Base-by-base conservation (phyloP, 495 filamentous ascomycete genomes). In the Melanomma pulvis-pyrius region DNA sequence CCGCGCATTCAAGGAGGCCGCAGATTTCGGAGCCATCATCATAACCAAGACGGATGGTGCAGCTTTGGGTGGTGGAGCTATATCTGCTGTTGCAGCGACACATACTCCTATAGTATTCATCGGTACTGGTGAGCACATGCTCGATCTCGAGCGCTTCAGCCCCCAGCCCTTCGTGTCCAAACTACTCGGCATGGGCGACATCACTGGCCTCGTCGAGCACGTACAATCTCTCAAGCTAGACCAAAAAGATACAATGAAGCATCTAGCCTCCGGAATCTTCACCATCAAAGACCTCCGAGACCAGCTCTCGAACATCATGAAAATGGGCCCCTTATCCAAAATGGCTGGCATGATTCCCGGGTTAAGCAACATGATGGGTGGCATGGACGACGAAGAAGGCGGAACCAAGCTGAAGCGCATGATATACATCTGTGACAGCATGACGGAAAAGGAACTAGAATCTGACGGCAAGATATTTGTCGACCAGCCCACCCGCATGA, bases 301-400 rank as follows among this genome's bases (percentile, higher is more conserved):
- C 73, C 96, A 99, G 77, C 85, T 99, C 29, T 87, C 87, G 41
- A 98, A 97, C 61, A 96, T 99, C 75, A 97, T 97, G 93, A 99
- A 99, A 79, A 98, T 99, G 94, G 94, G 94, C 0, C 94, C 94
- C 0, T 79, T 99, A 13, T 92, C 88, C 36, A 99, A 99, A 78
- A 93, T 99, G 83, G 96, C 96, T 0, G 92, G 93, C 71, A 99
- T 99, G 94, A 98, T 99, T 57, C 94, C 94, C 0, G 96, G 94
- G 30, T 86, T 98, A 65, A 89, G 87, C 52, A 89, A 91, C 70
- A 88, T 98, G 82, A 97, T 96, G 82, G 86, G 89, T 26, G 91
- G 91, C 44, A 92, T 98, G 82, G 93, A 98, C 76, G 94, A 99
- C 75, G 96, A 97, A 74, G 93, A 98, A 73, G 94, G 93, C 3